Conservation (phyloP, 2,329 filamentous ascomycete genomes). For the Hypocreales sp. region DNA sequence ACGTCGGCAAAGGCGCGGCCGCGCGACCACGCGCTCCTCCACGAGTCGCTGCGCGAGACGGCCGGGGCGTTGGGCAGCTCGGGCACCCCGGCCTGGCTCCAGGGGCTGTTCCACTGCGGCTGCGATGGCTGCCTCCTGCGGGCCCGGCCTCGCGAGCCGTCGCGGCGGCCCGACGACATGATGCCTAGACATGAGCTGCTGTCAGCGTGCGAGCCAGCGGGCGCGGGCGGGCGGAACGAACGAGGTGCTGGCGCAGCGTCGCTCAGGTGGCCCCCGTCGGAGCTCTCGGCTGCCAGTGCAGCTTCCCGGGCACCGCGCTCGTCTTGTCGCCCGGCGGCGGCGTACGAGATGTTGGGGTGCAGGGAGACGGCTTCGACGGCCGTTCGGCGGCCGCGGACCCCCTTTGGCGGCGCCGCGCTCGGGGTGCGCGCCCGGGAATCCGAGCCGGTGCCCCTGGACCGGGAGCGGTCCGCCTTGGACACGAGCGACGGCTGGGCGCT, state of each 20-base stretch:
- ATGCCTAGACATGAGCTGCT: background rate
- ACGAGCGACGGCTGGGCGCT: background rate
- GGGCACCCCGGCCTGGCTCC: background rate
- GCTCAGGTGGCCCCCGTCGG: background rate
- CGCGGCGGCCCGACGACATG: background rate
- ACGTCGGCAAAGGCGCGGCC: constrained; percentile 1
- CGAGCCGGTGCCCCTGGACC: background rate
- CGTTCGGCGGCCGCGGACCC: no score
- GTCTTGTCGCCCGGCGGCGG: no score
- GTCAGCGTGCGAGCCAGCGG: no score
- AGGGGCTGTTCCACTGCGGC: constrained; percentile 1
- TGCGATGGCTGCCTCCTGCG: background rate
- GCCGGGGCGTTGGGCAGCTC: background rate
- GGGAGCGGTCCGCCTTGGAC: background rate
- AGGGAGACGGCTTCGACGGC: no score
- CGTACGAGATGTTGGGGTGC: no score
- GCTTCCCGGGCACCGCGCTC: background rate
- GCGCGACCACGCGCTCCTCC: constrained; percentile 1
- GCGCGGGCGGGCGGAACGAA: background rate
- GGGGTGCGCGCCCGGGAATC: background rate
- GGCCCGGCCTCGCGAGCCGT: background rate
- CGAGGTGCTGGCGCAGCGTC: constrained; percentile 1
- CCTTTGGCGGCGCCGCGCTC: no score
- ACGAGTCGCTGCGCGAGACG: background rate
- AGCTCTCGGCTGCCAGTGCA: background rate